These are phyloP conservation scores for Calonectria montana DNA, from an alignment of 2,329 filamentous ascomycete species.

Conservation along the genomic window DNA sequence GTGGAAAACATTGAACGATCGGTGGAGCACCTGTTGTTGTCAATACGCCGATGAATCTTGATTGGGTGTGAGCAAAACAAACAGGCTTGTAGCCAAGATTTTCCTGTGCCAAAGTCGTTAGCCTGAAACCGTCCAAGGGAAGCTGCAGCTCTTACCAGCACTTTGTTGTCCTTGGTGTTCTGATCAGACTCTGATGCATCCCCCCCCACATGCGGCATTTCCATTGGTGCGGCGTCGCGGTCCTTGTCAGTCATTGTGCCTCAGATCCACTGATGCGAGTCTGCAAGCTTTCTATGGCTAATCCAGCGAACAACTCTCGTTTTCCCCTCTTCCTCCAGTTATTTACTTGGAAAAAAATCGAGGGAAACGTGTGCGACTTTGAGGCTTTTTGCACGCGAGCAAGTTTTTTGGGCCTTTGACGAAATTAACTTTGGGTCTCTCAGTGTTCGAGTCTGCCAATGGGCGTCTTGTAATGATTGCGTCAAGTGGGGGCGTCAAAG, in stretches of 20 bases:
- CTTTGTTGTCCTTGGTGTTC: conserved; percentile 14
- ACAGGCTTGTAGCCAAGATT: conserved; percentile 42
- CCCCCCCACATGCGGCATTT: not conserved
- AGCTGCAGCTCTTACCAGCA: conserved; percentile 19
- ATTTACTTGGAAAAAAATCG: not conserved
- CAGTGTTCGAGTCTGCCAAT: not conserved
- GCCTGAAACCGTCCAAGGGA: not conserved
- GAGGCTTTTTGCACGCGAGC: not conserved
- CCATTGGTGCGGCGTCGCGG: not conserved
- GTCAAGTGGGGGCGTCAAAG: conserved; percentile 1
- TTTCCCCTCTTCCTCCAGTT: not conserved
- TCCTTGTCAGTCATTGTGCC: not conserved
- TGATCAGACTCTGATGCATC: conserved; percentile 8
- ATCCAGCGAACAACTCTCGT: not conserved
- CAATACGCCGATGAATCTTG: not conserved
- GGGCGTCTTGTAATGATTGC: not conserved
- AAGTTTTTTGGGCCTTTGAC: not conserved
- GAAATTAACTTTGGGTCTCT: conserved; percentile 1
- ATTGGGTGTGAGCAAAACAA: conserved; percentile 4
- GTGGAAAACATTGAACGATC: conserved; percentile 67
- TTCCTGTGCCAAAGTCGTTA: not conserved
- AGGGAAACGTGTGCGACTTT: not conserved
- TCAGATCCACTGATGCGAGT: not conserved
- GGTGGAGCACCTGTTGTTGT: conserved; percentile 61
- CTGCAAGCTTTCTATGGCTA: not conserved